Evolutionary conservation across 2,329 filamentous ascomycete genomes (phyloP), one percentile per base, ranked within the genome.

Genomic region (Botrytis squamosa): DNA sequence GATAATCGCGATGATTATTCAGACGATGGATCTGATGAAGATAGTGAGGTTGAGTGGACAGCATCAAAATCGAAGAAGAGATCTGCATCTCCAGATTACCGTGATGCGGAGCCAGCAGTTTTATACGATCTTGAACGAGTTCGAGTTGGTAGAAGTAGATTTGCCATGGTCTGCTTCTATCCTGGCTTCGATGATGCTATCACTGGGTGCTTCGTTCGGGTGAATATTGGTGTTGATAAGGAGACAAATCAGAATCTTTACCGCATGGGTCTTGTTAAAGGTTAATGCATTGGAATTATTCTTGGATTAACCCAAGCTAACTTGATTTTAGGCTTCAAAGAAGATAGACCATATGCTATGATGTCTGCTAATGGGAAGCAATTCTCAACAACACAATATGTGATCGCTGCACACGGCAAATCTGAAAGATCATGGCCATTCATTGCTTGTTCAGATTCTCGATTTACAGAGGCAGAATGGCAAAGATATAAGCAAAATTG

Each of bases 101-200:
- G 88, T 1, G 88, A 89, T 70, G 78, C 86, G 46, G 91, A 90
- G 76, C 91, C 90, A 40, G 90, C 93, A 2, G 90, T 92, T 52
- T 85, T 97, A 33, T 88, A 87, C n/a, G 94, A 98, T 81, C 90
- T 95, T 77, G 92, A 98, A 80, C 90, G 93, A 69, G 89, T 95
- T 71, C 90, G 94, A 73, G 88, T 99, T 74, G 93, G 95, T 68
- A 90, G 96, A 75, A 92, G 89, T 77, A 93, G 94, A 80, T 97
- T 99, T 82, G 92, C 92, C 10, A 90, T 95, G 80, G 92, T 97
- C 72, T 98, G 94, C 86, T 97, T 97, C 84, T 95, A 95, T 78
- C 96, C 96, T 18, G 91, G 91, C 6, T 98, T 99, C 77, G 93
- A 97, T 73, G 85, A 92, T 14, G 88, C 92, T 44, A 92, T 98